Base-by-base conservation (phyloP, 2,329 filamentous ascomycete genomes). In the Nigrograna mackinnonii region DNA sequence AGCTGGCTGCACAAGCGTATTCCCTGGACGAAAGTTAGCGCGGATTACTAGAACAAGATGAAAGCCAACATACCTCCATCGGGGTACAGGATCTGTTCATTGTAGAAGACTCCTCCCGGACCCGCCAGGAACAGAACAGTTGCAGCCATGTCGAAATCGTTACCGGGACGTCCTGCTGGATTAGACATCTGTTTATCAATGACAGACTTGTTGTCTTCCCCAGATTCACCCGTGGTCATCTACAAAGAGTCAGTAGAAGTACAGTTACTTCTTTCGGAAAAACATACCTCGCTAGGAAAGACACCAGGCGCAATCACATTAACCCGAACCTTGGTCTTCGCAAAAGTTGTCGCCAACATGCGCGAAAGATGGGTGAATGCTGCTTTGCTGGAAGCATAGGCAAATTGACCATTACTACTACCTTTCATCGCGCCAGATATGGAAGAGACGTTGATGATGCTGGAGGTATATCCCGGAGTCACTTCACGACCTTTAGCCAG, bases 391-490 rank as follows among this genome's bases (percentile, higher is more conserved):
- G 70, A 61, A 2, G 75, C 74, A 50, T 80, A 81, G 0, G 76
- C 71, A 45, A 78, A 78, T 46, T 80, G 77, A 3, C 78, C 78
- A n/a, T 51, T 62, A 46, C 67, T 73, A 35, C 66, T 69, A 1
- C 73, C 74, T 54, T 81, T 80, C 66, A 79, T 72, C 4, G 74
- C 56, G 1, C 77, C 78, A 1, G 71, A 72, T 34, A 78, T 74
- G n/a, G 72, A 77, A 28, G 70, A 68, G 35, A 82, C 74, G 39
- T 82, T 82, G 49, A 83, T 72, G 19, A 83, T 69, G 14, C 63
- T 72, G 3, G 74, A 74, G 1, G 71, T 69, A 54, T 77, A 78
- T 4, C 75, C 75, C 0, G 72, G 72, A 1, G 73, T 75, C 4
- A 67, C 59, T 3, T 67, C 60, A 9, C 65, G 58, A 5, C 75